Conservation (phyloP, 1,139 yeast species). For the Waltiozyma solani region DNA sequence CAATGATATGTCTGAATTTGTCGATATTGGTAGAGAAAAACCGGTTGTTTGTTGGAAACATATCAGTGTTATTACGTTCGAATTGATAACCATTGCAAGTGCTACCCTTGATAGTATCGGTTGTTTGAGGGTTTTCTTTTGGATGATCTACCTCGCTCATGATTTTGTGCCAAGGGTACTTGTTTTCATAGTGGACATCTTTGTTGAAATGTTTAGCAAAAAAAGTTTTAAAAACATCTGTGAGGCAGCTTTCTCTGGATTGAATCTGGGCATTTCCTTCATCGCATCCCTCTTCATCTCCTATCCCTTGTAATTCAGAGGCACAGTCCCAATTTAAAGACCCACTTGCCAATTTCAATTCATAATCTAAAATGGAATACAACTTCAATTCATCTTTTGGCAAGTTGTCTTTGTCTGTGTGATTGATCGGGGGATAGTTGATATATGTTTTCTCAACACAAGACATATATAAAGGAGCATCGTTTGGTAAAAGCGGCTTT, state of each 20-base stretch:
- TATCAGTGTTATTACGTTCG: constrained; percentile 8
- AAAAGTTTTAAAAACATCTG: constrained; percentile 3
- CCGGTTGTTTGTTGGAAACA: constrained; percentile 6
- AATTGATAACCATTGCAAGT: neutral
- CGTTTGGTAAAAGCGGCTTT: constrained; percentile 11
- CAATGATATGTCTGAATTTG: neutral
- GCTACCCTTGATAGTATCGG: neutral
- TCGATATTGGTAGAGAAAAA: neutral
- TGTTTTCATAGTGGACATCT: constrained; percentile 3
- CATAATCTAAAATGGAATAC: constrained; percentile 13
- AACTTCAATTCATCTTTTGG: constrained; percentile 13
- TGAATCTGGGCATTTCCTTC: neutral
- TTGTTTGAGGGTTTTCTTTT: neutral
- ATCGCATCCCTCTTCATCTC: neutral
- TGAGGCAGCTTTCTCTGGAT: neutral
- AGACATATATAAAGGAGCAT: constrained; percentile 14
- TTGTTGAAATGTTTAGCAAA: constrained; percentile 3
- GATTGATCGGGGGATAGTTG: constrained; percentile 9
- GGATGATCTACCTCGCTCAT: constrained; percentile 6
- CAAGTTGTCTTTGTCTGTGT: constrained; percentile 1
- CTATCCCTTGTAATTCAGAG: constrained; percentile 1
- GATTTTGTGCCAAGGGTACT: constrained; percentile 15
- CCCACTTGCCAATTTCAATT: constrained; percentile 4
- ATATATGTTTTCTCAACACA: constrained; percentile 3
- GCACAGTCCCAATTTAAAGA: constrained; percentile 1